Percentiles rank a stretch among this genome's conserved stretches.
phyloP scores from a whole-genome alignment of 2,329 filamentous ascomycete genomes.

The Phialophora expanda region DNA sequence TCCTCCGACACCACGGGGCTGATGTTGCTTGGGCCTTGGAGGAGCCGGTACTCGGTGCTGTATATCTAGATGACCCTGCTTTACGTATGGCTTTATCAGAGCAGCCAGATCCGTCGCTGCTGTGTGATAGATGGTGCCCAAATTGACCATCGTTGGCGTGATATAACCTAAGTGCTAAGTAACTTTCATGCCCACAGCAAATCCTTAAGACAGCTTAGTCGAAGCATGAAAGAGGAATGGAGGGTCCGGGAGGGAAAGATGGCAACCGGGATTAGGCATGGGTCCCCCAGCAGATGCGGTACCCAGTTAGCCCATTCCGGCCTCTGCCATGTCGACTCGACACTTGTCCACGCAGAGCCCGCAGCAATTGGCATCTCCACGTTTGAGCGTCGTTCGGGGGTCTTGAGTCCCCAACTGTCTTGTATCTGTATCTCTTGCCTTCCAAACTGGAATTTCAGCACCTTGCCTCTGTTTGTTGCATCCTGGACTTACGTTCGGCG shows the following conservation, averaged over 20 bases:
- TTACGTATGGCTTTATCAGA: not conserved
- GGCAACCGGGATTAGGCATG: not conserved
- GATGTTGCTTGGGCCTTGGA: not conserved
- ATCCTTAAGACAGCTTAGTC: slow-evolving; percentile 10
- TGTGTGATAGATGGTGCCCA: not conserved
- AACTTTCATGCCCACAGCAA: slow-evolving; percentile 15
- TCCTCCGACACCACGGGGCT: not conserved
- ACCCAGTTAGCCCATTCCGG: slow-evolving; percentile 6
- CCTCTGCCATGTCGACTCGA: slow-evolving; percentile 18
- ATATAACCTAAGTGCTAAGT: slow-evolving; percentile 7
- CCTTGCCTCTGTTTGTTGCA: not conserved
- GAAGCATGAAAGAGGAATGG: slow-evolving; percentile 7
- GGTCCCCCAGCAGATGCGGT: not conserved
- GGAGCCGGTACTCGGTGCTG: not conserved
- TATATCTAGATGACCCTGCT: not conserved
- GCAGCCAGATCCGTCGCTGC: not conserved
- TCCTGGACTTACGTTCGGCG: not conserved
- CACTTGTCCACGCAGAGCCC: not conserved
- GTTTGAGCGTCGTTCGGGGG: slow-evolving; percentile 7
- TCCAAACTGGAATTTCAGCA: not conserved
- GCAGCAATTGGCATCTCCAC: not conserved
- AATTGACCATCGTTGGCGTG: not conserved
- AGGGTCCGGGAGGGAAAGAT: not conserved
- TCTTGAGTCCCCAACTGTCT: not conserved
- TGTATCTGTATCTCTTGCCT: slow-evolving; percentile 5